Evolutionary conservation across 192 early-diverging fungal species (phyloP), one percentile per base, ranked within the genome.

Genomic region (Backusella liffmaniae): DNA sequence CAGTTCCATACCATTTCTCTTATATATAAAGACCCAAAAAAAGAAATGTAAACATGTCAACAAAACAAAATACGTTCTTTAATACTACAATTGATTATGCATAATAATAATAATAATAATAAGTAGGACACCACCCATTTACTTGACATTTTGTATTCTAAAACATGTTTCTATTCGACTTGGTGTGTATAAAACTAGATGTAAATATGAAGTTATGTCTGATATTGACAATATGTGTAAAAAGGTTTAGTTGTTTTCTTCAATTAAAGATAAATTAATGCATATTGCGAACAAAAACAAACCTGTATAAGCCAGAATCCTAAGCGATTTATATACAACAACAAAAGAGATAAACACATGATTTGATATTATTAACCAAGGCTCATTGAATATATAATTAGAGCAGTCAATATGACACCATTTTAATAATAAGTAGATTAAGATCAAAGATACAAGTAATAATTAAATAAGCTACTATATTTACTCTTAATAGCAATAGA

Each of bases 241-340:
- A 49, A 49, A 49, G 6, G 18, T n/a, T 49, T 49, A n/a, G 5
- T 1, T 49, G 16, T 49, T 49, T n/a, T n/a, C 46, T 49, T 49
- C 56, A 62, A 62, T 62, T 62, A 29, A 62, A 29, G 7, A 62
- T 26, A 62, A 29, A 62, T 62, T 62, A 62, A 62, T 62, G 56
- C 56, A 62, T 62, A 62, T 62, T 23, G 26, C 29, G 26, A 26
- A 62, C 23, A 62, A 62, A 62, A 62, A 62, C 56, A 62, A 62
- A 62, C 23, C 21, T 62, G 56, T 62, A 62, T 62, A 62, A 5
- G 26, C 6, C 6, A 62, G n/a, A 10, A 62, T 12, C 21, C 29
- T 16, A 26, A 29, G 56, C 23, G 26, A 62, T 29, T 62, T 62
- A 62, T 4, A 26, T 29, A 62, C 26, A 23, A 62, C 29, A 62